These are phyloP conservation scores for Phytopythium boreale DNA, from an alignment of 352 stramenopile species.

Conservation along the genomic window DNA sequence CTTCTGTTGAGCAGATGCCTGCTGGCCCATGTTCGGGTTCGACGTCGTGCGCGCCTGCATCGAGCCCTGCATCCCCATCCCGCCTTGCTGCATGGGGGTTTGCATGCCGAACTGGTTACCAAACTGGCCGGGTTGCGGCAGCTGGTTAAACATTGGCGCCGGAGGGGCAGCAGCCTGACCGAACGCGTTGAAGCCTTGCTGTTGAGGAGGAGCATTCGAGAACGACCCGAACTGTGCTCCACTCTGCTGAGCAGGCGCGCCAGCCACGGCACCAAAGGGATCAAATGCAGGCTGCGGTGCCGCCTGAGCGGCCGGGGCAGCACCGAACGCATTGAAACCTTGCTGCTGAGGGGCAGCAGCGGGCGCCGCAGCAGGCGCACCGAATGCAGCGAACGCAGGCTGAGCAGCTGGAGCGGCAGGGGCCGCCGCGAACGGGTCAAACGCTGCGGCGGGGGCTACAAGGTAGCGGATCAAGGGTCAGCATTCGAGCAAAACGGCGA, in stretches of 20 bases:
- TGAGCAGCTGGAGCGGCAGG: constrained; percentile 18
- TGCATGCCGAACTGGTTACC: constrained; percentile 47
- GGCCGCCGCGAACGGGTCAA: constrained; percentile 64
- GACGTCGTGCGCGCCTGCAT: constrained; percentile 38
- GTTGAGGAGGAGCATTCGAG: constrained; percentile 27
- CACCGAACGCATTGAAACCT: constrained; percentile 57
- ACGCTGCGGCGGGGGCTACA: constrained; percentile 29
- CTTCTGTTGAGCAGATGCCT: constrained; percentile 5
- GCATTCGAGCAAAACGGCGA: background rate
- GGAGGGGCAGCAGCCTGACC: constrained; percentile 32
- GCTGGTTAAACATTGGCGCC: constrained; percentile 47
- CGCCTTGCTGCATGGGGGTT: constrained; percentile 32
- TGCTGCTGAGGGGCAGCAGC: constrained; percentile 21
- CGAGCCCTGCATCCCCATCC: constrained; percentile 30
- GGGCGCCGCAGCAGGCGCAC: constrained; percentile 20
- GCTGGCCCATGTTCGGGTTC: constrained; percentile 30
- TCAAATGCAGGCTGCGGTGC: constrained; percentile 54
- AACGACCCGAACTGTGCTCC: constrained; percentile 40
- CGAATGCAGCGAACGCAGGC: constrained; percentile 39
- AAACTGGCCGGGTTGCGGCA: constrained; percentile 43
- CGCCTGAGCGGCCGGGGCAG: constrained; percentile 19
- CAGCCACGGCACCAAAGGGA: constrained; percentile 45
- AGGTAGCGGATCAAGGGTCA: background rate
- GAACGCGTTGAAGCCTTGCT: constrained; percentile 47
- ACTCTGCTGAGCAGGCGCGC: constrained; percentile 10